Evolutionary conservation across 2,329 filamentous ascomycete species (phyloP).

Genomic region (Oidium heveae): DNA sequence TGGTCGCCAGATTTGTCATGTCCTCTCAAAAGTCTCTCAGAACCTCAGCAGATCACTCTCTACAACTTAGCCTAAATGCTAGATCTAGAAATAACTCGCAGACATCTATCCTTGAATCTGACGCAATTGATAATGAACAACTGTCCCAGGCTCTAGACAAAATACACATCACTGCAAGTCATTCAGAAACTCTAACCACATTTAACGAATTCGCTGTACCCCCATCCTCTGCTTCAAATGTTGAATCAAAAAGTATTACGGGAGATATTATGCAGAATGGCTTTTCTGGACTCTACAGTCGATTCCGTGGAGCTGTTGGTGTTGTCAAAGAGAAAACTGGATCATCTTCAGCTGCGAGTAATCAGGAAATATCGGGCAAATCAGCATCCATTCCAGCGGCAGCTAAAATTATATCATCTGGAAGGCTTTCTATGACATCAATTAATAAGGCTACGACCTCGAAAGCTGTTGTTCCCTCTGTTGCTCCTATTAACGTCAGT

Average conservation of each 20-base stretch:
- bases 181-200: slow-evolving; percentile 61
- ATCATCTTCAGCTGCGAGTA: slow-evolving; percentile 14
- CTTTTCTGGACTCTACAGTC: slow-evolving; percentile 68
- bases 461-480: slow-evolving; percentile 15
- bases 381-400: slow-evolving; percentile 6
- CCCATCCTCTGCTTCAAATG: slow-evolving; percentile 27
- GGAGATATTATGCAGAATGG: slow-evolving; percentile 63
- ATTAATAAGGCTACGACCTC: slow-evolving; percentile 13
- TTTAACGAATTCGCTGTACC: slow-evolving; percentile 78
- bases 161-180: slow-evolving; percentile 74
- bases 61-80: slow-evolving; percentile 11
- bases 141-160: slow-evolving; percentile 57
- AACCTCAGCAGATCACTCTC: slow-evolving; percentile 5
- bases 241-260: slow-evolving; percentile 43
- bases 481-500: slow-evolving; percentile 24
- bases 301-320: slow-evolving; percentile 61
- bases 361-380: slow-evolving; percentile 20
- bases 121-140: slow-evolving; percentile 39
- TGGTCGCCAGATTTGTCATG: slow-evolving; percentile 6
- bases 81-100: slow-evolving; percentile 25
- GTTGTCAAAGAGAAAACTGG: slow-evolving; percentile 29
- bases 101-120: slow-evolving; percentile 17
- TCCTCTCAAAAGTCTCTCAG: slow-evolving; percentile 11
- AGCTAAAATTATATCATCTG: slow-evolving; percentile 10
- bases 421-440: slow-evolving; percentile 10